Conservation (phyloP, 306 rosid species). For the Corylus heterophylla region DNA sequence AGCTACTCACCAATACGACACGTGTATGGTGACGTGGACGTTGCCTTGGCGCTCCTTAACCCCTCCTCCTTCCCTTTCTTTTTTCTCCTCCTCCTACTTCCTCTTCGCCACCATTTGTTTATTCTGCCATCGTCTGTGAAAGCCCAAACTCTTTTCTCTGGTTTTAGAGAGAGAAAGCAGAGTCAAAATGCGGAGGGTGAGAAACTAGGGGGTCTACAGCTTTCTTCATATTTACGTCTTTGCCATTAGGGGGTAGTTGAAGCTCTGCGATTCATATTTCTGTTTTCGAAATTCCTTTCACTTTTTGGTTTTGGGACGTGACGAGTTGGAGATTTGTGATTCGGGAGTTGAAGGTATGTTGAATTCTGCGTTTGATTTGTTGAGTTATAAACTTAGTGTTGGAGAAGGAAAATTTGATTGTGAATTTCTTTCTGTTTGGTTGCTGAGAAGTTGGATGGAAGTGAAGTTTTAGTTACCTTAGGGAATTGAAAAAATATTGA, state of each 20-base stretch:
- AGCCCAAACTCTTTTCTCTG: slow-evolving; percentile 22
- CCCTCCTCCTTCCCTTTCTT: slow-evolving; percentile 18
- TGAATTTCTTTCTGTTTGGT: slow-evolving; percentile 20
- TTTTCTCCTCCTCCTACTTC: slow-evolving; percentile 16
- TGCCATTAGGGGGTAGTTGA: slow-evolving; percentile 25
- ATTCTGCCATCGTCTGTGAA: slow-evolving; percentile 18
- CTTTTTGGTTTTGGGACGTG: background rate
- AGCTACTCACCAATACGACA: slow-evolving; percentile 41
- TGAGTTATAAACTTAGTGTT: slow-evolving; percentile 15
- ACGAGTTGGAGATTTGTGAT: slow-evolving; percentile 19
- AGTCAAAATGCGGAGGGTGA: slow-evolving; percentile 29
- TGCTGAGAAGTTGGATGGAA: slow-evolving; percentile 25
- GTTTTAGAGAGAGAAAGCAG: slow-evolving; percentile 47
- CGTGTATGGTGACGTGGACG: slow-evolving; percentile 90
- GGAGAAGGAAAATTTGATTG: slow-evolving; percentile 3
- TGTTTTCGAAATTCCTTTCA: background rate
- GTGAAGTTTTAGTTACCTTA: background rate
- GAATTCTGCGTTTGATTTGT: slow-evolving; percentile 24
- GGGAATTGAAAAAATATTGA: background rate
- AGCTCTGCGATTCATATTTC: slow-evolving; percentile 24
- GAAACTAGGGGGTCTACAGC: slow-evolving; percentile 5
- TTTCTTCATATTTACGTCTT: slow-evolving; percentile 1
- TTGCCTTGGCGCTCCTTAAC: slow-evolving; percentile 52
- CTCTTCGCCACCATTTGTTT: slow-evolving; percentile 26
- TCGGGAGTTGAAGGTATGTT: slow-evolving; percentile 48